Evolutionary conservation across 1,284 basidiomycete species (phyloP), one percentile per base, ranked within the genome.

Genomic region (Malassezia nana): DNA sequence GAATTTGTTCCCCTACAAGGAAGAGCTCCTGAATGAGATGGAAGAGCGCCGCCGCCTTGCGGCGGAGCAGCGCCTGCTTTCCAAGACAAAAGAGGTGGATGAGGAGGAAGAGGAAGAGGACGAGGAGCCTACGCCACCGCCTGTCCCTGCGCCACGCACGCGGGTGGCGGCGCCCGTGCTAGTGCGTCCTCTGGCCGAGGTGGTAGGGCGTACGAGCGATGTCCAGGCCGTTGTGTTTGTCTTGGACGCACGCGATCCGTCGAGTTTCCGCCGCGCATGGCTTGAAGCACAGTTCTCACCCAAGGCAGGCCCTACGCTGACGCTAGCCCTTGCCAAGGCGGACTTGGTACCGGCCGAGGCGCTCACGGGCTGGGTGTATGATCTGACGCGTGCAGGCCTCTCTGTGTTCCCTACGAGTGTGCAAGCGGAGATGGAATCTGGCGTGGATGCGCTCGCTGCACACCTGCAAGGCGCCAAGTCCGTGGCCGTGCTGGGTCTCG

Each of bases 1-100:
- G n/a, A 94, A 87, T 77, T 84, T 83, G 59, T 94, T 91, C 78
- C 92, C 91, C 3, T 94, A 86, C 81, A 98, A 96, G 78, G 92
- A 95, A 73, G 84, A 92, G 76, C 84, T 98, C 55, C 79, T 98
- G 38, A 89, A 89, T 13, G 92, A 98, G 60, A 67, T 74, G 53
- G 68, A 72, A 49, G 53, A 63, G 48, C 62, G 61, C 51, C 59
- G 64, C n/a, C 54, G 65, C 10, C 15, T 53, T 4, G 57, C 55
- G 28, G 63, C 60, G 28, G 61, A 64, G 53, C 50, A 64, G 53
- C 59, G 50, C 53, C 50, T 62, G 30, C 55, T 50, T 22, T 18
- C 42, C 29, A 50, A 52, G 15, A 56, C 39, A 1, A 52, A 52
- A 8, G 62, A 52, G 5, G 58, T 56, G n/a, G 62, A 55, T 1